Base-by-base conservation (phyloP, 164 flowering plant species). In the Macadamia integrifolia region DNA sequence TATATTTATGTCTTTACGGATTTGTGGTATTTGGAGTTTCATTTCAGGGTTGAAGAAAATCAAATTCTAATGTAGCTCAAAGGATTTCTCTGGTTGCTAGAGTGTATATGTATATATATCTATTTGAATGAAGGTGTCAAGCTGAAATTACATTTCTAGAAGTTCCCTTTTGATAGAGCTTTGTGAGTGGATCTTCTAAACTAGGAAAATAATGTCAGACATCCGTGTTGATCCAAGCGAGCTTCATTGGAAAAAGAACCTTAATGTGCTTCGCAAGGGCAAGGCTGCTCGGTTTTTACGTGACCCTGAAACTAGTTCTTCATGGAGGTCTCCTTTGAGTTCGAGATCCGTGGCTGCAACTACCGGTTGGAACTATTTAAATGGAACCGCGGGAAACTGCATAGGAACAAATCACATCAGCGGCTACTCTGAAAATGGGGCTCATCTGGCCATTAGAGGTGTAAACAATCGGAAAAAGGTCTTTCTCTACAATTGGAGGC, bases 261-360 rank as follows among this genome's bases (percentile, higher is more conserved):
- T 94, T 49, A 88, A 87, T n/a, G 88, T 85, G 61, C 93, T 94
- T 59, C 76, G 88, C n/a, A 94, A 88, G 69, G 93, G 88, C n/a
- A 94, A 88, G 69, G 93, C 92, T 6, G 88, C 99, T 3, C 67
- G 91, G 13, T 79, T 83, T 52, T 75, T 94, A 17, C 85, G 94
- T 15, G 99, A 94, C 77, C 99, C 99, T 0, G 99, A 91, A 9
- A 94, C 98, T 6, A 84, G 87, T 66, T 92, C 92, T 13, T 81
- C 97, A 0, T 91, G 95, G 96, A 80, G 82, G 70, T 89, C 95
- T 0, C 95, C 98, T 23, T 75, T 85, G 53, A 84, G 71, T 64
- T 80, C 85, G 28, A 86, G 91, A 82, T 87, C 97, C 31, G 52
- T 59, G 28, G 67, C 77, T 60, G 67, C 71, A 48, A 42, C 80